phyloP scores from a whole-genome alignment of 371 early-diverging fungal species.

The Parasitella parasitica region DNA sequence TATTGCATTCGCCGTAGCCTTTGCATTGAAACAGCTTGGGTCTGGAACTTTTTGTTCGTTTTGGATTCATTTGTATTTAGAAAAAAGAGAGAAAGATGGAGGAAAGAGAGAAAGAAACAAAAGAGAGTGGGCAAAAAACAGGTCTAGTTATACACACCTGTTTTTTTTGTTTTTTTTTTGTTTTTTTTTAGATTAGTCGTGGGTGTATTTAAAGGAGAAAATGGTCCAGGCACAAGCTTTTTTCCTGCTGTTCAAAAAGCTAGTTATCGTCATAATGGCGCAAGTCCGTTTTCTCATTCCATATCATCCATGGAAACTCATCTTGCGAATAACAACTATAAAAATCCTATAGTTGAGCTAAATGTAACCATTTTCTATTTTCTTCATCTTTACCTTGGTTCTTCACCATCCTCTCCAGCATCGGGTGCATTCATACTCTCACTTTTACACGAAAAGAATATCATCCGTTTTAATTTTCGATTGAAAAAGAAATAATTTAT shows the following conservation, averaged over 20 bases:
- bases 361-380: background rate
- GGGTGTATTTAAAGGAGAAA: constrained; percentile 8
- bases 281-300: constrained; percentile 18
- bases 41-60: constrained; percentile 15
- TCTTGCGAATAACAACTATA: constrained; percentile 34
- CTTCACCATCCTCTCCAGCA: constrained; percentile 25
- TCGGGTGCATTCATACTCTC: constrained; percentile 52
- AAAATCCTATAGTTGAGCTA: background rate
- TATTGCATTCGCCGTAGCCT: constrained; percentile 60
- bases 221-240: background rate
- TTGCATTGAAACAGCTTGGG: constrained; percentile 59
- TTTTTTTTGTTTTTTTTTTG: too few species aligned
- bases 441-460: constrained; percentile 86
- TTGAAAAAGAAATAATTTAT: constrained; percentile 95
- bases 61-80: constrained; percentile 6
- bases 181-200: constrained; percentile 1
- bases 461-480: constrained; percentile 82
- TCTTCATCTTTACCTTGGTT: constrained; percentile 11
- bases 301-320: constrained; percentile 47
- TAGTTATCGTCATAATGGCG: constrained; percentile 8
- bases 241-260: background rate
- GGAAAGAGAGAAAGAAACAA: constrained; percentile 7
- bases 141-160: background rate
- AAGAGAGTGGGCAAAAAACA: constrained; percentile 2
- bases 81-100: background rate